phyloP scores from a whole-genome alignment of 176 grass and related monocot species.

The Aegilops sharonensis region DNA sequence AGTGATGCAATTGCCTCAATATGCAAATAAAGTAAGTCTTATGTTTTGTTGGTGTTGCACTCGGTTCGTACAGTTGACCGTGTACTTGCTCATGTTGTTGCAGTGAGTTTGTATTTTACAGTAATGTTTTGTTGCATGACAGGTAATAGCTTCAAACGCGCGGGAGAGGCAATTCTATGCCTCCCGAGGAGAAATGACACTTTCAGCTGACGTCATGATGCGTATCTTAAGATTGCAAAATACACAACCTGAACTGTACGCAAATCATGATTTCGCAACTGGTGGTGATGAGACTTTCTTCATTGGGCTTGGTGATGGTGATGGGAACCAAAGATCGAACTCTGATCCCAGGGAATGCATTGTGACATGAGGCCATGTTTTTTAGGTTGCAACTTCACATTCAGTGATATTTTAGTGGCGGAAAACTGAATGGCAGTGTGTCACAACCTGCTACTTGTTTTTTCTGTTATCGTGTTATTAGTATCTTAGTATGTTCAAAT shows the following conservation, averaged over 20 bases:
- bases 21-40: conserved; percentile 54
- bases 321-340: conserved; percentile 26
- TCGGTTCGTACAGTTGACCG: neutral
- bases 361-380: conserved; percentile 41
- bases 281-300: conserved; percentile 57
- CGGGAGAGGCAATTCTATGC: conserved; percentile 36
- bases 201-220: conserved; percentile 64
- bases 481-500: neutral
- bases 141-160: conserved; percentile 67
- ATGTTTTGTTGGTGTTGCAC: neutral
- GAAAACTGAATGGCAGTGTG: neutral
- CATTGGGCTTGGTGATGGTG: conserved; percentile 34
- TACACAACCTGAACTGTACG: conserved; percentile 34
- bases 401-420: neutral
- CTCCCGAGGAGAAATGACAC: conserved; percentile 36
- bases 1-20: conserved; percentile 39
- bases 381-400: neutral
- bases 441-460: neutral
- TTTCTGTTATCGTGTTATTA: neutral
- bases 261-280: conserved; percentile 40
- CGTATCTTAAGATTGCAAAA: conserved; percentile 68
- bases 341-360: conserved; percentile 72
- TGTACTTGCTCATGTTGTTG: neutral
- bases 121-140: conserved; percentile 9
- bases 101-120: neutral